Evolutionary conservation across 2,329 filamentous ascomycete species (phyloP), one percentile per base, ranked within the genome.

Genomic region (Aspergillus quadrilineatus): DNA sequence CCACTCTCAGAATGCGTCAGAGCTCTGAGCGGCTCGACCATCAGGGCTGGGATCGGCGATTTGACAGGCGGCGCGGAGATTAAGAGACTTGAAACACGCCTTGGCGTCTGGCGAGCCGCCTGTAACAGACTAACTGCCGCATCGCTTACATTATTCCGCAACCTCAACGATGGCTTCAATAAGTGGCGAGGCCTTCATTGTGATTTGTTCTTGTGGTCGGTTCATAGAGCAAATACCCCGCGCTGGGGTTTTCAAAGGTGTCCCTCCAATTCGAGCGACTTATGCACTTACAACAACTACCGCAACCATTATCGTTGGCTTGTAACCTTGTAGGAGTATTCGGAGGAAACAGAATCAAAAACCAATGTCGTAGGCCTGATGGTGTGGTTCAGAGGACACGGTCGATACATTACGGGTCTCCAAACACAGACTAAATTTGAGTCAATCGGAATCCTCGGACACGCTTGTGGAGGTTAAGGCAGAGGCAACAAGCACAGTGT

Each of bases 101-200:
- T 53, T 53, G 55, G 55, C 55, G 39, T 57, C 39, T 39, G 44
- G 48, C 42, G 37, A 53, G 45, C 49, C 49, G 49, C 51, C 82
- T 67, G 78, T 84, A 17, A 53, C 57, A 56, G 15, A 36, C 50
- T 53, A 49, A 50, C n/a, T 15, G 28, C 26, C 30, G 42, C 42
- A 22, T 22, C 9, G 26, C 28, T 14, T 14, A 12, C 43, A n/a
- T 30, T 46, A 6, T 46, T 32, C n/a, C 30, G n/a, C 22, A 41
- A 41, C 34, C 9, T 37, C 34, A 37, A 37, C 5, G 34, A 37
- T 10, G 10, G 8, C 10, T 14, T 37, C 34, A 37, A 37, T 12
- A 14, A 37, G 12, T 37, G 4, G 34, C 10, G 10, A 5, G 12
- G 5, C 8, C 5, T 14, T n/a, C 34, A 37, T 37, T 37, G 14